Evolutionary conservation across 2,329 filamentous ascomycete species (phyloP).

Genomic region (Acarospora socialis): DNA sequence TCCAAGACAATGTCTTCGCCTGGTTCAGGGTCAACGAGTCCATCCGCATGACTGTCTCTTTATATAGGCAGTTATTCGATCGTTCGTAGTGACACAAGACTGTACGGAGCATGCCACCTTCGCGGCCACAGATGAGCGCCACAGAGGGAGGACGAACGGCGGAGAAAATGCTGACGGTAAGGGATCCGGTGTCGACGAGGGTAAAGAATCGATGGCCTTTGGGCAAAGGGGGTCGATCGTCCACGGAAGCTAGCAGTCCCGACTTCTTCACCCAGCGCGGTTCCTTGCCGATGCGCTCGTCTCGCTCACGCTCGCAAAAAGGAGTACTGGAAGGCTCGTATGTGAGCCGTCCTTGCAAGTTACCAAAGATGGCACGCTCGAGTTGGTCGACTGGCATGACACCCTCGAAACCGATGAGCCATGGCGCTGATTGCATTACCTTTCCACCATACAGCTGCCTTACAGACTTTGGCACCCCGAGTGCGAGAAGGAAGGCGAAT

Average conservation of each 20-base stretch:
- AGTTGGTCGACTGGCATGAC: slow-evolving; percentile 15
- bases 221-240: slow-evolving; percentile 7
- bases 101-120: slow-evolving; percentile 19
- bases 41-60: slow-evolving; percentile 13
- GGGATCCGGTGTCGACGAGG: slow-evolving; percentile 18
- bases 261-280: slow-evolving; percentile 5
- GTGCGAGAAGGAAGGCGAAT: slow-evolving; percentile 4
- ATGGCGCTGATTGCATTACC: slow-evolving; percentile 15
- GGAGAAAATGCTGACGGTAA: slow-evolving; percentile 18
- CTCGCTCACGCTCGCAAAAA: slow-evolving; percentile 13
- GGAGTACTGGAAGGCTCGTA: slow-evolving; percentile 17
- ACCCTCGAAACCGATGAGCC: slow-evolving; percentile 19
- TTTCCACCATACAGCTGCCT: slow-evolving; percentile 14
- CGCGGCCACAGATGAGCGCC: slow-evolving; percentile 16
- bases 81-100: slow-evolving; percentile 16
- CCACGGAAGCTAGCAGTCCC: too few relatives aligned
- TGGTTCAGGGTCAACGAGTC: slow-evolving; percentile 6
- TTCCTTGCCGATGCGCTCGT: slow-evolving; percentile 16
- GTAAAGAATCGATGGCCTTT: slow-evolving; percentile 17
- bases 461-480: slow-evolving; percentile 13
- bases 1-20: slow-evolving; percentile 1
- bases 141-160: slow-evolving; percentile 17
- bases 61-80: slow-evolving; percentile 8
- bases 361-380: slow-evolving; percentile 18
- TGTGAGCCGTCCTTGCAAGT: slow-evolving; percentile 13